Conservation (phyloP, 495 filamentous ascomycete genomes). For the Penicillium goetzii region DNA sequence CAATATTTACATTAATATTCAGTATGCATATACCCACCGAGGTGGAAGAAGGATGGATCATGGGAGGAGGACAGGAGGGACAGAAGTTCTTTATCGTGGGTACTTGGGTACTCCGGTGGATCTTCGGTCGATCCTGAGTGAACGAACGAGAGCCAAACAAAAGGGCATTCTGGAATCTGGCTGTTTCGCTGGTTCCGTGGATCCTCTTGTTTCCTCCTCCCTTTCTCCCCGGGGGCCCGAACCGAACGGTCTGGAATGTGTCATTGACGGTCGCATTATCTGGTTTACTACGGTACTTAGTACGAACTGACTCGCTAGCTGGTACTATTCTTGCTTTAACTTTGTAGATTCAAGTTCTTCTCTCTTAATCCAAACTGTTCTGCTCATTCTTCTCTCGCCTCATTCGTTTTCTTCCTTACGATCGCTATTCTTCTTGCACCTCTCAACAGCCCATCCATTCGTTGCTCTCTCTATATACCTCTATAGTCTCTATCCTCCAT, state of each 20-base stretch:
- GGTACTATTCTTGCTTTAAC: too few relatives aligned
- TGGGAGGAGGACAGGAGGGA: not conserved
- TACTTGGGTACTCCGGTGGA: not conserved
- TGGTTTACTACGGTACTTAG: too few relatives aligned
- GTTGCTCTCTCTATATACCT: not conserved
- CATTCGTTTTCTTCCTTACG: not conserved
- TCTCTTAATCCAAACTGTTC: not conserved
- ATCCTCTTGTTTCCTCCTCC: not conserved
- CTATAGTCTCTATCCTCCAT: not conserved
- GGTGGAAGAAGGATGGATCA: not conserved
- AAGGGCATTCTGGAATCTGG: not conserved
- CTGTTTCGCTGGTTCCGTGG: not conserved
- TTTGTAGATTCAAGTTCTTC: not conserved
- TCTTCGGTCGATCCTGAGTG: not conserved
- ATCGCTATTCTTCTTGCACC: not conserved
- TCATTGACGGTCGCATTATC: not conserved
- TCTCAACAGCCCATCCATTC: not conserved
- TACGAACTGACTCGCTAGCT: too few relatives aligned
- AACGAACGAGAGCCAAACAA: slow-evolving; percentile 1
- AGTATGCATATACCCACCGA: too few relatives aligned
- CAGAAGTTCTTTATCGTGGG: not conserved
- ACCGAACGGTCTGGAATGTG: slow-evolving; percentile 3
- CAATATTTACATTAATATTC: not conserved
- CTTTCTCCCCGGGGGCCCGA: not conserved
- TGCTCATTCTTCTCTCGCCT: not conserved